Evolutionary conservation across 306 rosid genomes (phyloP), one percentile per base, ranked within the genome.

Genomic region (Castanopsis chinensis): DNA sequence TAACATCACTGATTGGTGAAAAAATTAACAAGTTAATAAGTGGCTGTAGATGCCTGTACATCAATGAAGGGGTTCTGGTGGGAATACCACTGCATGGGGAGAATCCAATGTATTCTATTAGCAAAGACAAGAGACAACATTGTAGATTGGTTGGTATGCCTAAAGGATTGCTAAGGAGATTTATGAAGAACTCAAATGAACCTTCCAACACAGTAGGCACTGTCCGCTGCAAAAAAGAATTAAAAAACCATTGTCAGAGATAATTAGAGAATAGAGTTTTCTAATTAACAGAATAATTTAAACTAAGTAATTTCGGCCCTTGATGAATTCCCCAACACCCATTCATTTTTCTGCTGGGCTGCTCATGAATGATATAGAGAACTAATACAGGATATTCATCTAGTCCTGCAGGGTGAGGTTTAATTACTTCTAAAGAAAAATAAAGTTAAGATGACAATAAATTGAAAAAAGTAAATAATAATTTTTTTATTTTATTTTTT

Each of bases 41-140:
- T 60, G 88, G 69, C 73, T 92, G 91, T n/a, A 95, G 89, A 85
- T 95, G 91, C 87, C 85, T 90, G 89, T 89, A 92, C 93, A 95
- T 82, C 85, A 80, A 75, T 60, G 90, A 81, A 67, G 99, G 97
- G 57, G 91, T 80, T 81, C 89, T 88, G 27, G 84, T 71, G 11
- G 93, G 94, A 74, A 85, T 85, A 80, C 86, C 90, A 80, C 81
- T 85, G 73, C 79, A 76, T 35, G 96, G 84, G 76, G 89, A 85
- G 89, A 89, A 90, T 68, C 87, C 92, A 81, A 90, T 73, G 51
- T 82, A 92, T 75, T 95, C 97, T 23, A 76, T 54, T 72, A 95
- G 91, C 89, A 92, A 86, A 82, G 97, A 90, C 87, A 95, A 83
- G 78, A 92, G 74, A 32, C 95, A 92, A 83, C 71, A 70, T 82